Evolutionary conservation across 768 basidiomycete genomes (phyloP).

Genomic region (Calocera viscosa): DNA sequence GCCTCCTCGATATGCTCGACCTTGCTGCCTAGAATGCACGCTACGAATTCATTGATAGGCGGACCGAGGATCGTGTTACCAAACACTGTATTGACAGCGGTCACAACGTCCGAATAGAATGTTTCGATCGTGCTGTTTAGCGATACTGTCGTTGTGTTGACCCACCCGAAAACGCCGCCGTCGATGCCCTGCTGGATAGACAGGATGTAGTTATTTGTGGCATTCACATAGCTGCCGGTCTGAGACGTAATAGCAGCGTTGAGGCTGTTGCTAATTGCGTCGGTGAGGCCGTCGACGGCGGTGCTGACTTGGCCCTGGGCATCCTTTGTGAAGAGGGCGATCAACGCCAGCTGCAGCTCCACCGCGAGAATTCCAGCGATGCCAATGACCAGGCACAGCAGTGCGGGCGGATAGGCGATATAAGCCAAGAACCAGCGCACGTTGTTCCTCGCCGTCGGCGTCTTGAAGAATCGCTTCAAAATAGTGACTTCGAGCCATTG

Average conservation of each 20-base stretch:
- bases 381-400: slow-evolving; percentile 87
- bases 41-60: slow-evolving; percentile 76
- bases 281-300: slow-evolving; percentile 53
- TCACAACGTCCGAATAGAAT: slow-evolving; percentile 80
- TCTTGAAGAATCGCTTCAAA: background rate
- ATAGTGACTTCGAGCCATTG: background rate
- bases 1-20: slow-evolving; percentile 75
- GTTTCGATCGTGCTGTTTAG: slow-evolving; percentile 75
- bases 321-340: slow-evolving; percentile 57
- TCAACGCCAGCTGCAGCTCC: slow-evolving; percentile 70
- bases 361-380: slow-evolving; percentile 77
- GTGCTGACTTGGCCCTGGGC: slow-evolving; percentile 52
- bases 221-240: slow-evolving; percentile 62
- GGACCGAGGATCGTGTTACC: slow-evolving; percentile 69
- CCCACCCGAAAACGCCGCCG: slow-evolving; percentile 85
- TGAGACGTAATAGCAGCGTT: slow-evolving; percentile 76
- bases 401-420: slow-evolving; percentile 79
- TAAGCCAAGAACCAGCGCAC: slow-evolving; percentile 84
- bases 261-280: slow-evolving; percentile 58
- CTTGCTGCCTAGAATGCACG: slow-evolving; percentile 84
- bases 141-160: slow-evolving; percentile 75
- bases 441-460: slow-evolving; percentile 48
- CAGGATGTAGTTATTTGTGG: slow-evolving; percentile 60
- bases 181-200: slow-evolving; percentile 65
- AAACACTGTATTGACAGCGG: slow-evolving; percentile 63